Conservation (phyloP, 805 yeast genomes). For the Pichia manshurica region DNA sequence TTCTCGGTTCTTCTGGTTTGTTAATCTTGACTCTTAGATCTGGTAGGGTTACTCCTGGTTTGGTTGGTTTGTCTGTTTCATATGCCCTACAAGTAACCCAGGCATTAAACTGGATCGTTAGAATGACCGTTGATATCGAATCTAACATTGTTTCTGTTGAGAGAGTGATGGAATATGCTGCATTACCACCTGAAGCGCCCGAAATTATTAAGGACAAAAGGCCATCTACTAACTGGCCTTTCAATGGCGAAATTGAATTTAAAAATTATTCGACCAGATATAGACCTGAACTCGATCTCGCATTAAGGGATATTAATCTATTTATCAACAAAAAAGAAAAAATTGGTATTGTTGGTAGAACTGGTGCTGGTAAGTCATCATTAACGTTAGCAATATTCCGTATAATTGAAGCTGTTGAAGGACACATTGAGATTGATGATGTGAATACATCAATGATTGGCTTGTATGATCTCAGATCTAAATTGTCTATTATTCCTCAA, state of each 20-base stretch:
- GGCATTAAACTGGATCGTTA: conserved; percentile 92
- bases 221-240: conserved; percentile 74
- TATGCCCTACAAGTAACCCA: conserved; percentile 93
- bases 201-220: conserved; percentile 40
- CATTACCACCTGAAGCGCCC: conserved; percentile 68
- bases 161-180: conserved; percentile 54
- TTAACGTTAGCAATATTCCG: conserved; percentile 80
- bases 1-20: conserved; percentile 79
- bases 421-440: conserved; percentile 63
- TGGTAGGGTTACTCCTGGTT: conserved; percentile 78
- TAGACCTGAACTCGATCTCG: conserved; percentile 74
- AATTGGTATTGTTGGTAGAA: conserved; percentile 92
- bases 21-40: conserved; percentile 62
- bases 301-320: conserved; percentile 61
- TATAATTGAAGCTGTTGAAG: conserved; percentile 68
- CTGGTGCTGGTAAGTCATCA: conserved; percentile 94
- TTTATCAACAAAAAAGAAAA: conserved; percentile 71
- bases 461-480: conserved; percentile 67
- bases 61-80: conserved; percentile 89
- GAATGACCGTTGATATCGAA: conserved; percentile 98
- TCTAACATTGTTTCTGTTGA: conserved; percentile 87
- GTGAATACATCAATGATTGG: conserved; percentile 65
- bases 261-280: conserved; percentile 77
- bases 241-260: conserved; percentile 59
- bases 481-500: conserved; percentile 83